These are phyloP conservation scores for Saccharomyces hybrid DNA, from an alignment of 1,139 yeast genomes.

Conservation along the genomic window DNA sequence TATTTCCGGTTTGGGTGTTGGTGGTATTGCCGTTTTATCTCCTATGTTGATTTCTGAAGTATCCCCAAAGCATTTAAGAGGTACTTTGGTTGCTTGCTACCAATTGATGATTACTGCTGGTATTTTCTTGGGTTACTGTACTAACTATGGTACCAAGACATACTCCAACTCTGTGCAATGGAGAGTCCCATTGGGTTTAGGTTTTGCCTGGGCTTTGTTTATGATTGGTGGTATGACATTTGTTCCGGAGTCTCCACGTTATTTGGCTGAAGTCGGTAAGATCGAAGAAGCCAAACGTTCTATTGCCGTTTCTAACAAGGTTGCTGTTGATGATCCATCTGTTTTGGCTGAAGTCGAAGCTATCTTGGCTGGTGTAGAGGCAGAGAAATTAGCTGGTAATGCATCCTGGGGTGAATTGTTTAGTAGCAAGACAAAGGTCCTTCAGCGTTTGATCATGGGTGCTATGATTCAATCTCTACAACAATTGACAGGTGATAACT, in stretches of 20 bases:
- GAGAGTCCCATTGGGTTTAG: conserved; percentile 55
- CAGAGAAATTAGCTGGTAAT: conserved; percentile 51
- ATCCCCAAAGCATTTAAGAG: conserved; percentile 62
- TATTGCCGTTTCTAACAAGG: conserved; percentile 51
- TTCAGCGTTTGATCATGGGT: conserved; percentile 60
- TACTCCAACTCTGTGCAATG: conserved; percentile 47
- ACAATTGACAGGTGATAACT: conserved; percentile 70
- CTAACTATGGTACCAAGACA: conserved; percentile 51
- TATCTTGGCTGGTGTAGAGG: conserved; percentile 56
- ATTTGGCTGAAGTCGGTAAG: conserved; percentile 45
- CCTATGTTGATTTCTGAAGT: conserved; percentile 63
- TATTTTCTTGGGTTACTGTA: conserved; percentile 56
- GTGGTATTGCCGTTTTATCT: conserved; percentile 53
- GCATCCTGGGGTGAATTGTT: conserved; percentile 56
- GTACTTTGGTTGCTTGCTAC: conserved; percentile 55
- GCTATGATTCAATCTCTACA: conserved; percentile 56
- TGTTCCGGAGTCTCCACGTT: conserved; percentile 79
- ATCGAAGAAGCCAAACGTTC: conserved; percentile 54
- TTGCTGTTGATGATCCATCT: conserved; percentile 48
- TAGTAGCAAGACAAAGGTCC: no score
- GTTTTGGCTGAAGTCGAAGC: conserved; percentile 51
- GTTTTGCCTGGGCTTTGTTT: conserved; percentile 39
- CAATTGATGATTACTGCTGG: conserved; percentile 62
- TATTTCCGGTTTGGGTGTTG: conserved; percentile 59
- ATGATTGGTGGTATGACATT: conserved; percentile 49